These are phyloP conservation scores for Saururus chinensis DNA, from an alignment of 164 flowering plant species.

Conservation along the genomic window DNA sequence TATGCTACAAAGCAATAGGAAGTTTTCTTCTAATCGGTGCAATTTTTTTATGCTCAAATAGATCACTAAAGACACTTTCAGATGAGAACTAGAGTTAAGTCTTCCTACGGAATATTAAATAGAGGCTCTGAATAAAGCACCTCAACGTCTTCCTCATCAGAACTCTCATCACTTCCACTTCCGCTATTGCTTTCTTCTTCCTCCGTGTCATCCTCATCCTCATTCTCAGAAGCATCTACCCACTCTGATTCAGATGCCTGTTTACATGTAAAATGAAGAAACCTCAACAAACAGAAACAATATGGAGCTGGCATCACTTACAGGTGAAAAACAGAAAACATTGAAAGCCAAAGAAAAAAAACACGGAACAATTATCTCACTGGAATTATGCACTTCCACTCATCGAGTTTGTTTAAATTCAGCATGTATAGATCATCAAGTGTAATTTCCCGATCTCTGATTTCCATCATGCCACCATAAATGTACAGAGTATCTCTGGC, in stretches of 20 bases:
- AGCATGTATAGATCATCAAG: conserved; percentile 87
- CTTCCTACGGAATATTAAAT: no score
- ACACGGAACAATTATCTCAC: conserved; percentile 32
- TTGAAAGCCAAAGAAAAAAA: not conserved
- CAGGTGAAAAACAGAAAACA: not conserved
- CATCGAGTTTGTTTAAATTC: conserved; percentile 94
- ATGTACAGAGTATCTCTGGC: conserved; percentile 75
- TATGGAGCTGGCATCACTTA: not conserved
- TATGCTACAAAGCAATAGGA: not conserved
- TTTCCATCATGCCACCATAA: conserved; percentile 97
- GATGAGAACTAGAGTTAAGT: not conserved
- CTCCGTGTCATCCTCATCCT: conserved; percentile 61
- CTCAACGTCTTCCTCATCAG: conserved; percentile 49
- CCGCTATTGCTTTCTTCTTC: conserved; percentile 28
- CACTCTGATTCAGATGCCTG: conserved; percentile 95
- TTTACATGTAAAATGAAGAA: not conserved
- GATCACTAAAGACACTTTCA: not conserved
- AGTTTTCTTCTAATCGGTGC: not conserved
- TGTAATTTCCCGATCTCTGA: conserved; percentile 78
- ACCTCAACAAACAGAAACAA: not conserved
- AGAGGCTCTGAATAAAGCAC: conserved; percentile 17
- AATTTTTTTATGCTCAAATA: no score
- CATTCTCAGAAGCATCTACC: conserved; percentile 83
- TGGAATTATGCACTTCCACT: conserved; percentile 95
- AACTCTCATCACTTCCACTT: conserved; percentile 47